Evolutionary conservation across 2,329 filamentous ascomycete species (phyloP).

Genomic region (Cordyceps cicadae): DNA sequence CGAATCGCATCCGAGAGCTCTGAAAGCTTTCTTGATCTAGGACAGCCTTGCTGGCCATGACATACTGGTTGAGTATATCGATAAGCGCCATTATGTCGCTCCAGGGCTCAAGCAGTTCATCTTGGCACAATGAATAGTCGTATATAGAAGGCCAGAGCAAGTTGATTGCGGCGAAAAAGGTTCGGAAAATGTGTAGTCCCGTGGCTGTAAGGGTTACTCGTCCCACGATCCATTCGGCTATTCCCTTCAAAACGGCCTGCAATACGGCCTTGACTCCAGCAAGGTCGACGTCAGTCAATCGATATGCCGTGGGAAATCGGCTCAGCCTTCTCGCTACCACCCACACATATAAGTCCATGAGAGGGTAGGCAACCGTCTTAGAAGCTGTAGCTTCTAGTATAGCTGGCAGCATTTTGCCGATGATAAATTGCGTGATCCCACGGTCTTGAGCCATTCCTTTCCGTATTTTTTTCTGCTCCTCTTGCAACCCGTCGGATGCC

Average conservation of each 20-base stretch:
- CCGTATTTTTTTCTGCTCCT: conserved; percentile 38
- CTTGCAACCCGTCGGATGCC: conserved; percentile 37
- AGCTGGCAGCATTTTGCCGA: conserved; percentile 48
- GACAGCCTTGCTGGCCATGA: neutral
- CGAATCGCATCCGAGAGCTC: neutral
- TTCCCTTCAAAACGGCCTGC: conserved; percentile 19
- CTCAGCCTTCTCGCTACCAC: conserved; percentile 31
- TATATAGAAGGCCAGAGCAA: conserved; percentile 15
- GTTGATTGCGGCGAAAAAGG: conserved; percentile 15
- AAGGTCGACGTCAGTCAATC: conserved; percentile 7
- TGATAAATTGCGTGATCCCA: conserved; percentile 37
- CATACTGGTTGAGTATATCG: neutral
- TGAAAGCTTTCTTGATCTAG: neutral
- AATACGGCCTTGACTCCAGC: conserved; percentile 2
- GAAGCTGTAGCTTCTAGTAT: conserved; percentile 32
- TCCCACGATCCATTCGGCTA: conserved; percentile 10
- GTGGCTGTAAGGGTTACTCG: conserved; percentile 6
- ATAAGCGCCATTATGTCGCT: neutral
- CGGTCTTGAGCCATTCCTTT: conserved; percentile 37
- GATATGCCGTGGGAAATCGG: conserved; percentile 19
- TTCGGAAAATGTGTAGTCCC: conserved; percentile 20
- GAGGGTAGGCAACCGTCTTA: conserved; percentile 32
- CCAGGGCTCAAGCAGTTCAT: neutral
- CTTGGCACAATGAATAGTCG: conserved; percentile 11
- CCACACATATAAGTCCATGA: conserved; percentile 42